Base-by-base conservation (phyloP, 73 alveolate species). In the Stentor coeruleus region DNA sequence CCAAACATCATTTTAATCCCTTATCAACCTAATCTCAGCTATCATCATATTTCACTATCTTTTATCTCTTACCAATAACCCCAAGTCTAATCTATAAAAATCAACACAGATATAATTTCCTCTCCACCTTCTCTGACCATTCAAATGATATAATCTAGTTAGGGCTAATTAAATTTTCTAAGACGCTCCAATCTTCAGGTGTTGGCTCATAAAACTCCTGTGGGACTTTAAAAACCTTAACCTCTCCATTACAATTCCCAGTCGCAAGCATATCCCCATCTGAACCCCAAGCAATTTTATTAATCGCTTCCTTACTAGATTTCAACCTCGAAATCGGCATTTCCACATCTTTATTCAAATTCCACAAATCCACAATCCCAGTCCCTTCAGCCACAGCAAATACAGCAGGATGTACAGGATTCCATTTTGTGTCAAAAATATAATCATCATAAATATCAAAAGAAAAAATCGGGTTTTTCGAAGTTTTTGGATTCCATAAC, bases 281-380 rank as follows among this genome's bases (percentile, higher is more conserved):
- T 3, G 33, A 36, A 76, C 93, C 86, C 98, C 98, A 94, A 73
- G 88, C 91, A 26, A 94, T 76, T 39, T 83, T 83, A 82, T 92
- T 94, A 58, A 94, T 75, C 35, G 96, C 96, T 20, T 84, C 38
- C 59, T 85, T 74, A 39, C 87, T 84, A 6, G 91, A 86, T 66
- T 89, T 79, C 84, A 87, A 83, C 59, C 92, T 82, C 57, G 74
- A 82, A 31, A 83, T 86, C 1, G 95, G 96, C 37, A 86, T 88
- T 87, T 92, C 98, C 41, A 76, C 88, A 55, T 92, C 97, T 77
- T 90, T 92, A 74, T 93, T 93, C 66, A 94, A 41, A 81, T 94
- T 97, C 97, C 97, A 94, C 39, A 90, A 35, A 74, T 94, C 98
- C 42, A 94, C 79, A 82, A 72, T 82, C 57, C 98, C 98, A 38